phyloP scores from a whole-genome alignment of 1,284 basidiomycete genomes.

The Trichosporon sp. region DNA sequence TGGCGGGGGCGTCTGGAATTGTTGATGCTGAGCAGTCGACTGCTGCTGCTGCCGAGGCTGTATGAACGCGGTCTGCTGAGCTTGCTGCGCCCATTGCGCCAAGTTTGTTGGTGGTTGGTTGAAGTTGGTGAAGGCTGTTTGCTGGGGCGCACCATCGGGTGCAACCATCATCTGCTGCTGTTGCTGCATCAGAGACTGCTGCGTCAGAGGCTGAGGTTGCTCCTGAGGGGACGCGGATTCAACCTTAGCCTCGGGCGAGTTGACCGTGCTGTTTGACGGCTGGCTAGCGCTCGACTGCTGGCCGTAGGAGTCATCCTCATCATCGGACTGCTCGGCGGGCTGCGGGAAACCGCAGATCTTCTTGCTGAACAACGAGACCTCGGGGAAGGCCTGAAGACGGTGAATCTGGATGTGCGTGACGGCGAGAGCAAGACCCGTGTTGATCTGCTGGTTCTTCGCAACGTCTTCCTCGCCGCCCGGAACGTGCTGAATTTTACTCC shows the following conservation, averaged over 20 bases:
- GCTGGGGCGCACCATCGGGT: background rate
- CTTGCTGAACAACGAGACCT: constrained; percentile 55
- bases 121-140: background rate
- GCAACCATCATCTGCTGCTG: constrained; percentile 13
- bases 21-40: background rate
- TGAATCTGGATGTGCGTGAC: constrained; percentile 56
- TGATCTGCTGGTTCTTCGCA: constrained; percentile 53
- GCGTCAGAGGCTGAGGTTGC: background rate
- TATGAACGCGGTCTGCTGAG: constrained; percentile 14
- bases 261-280: constrained; percentile 1
- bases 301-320: constrained; percentile 20
- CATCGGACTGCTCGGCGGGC: constrained; percentile 25
- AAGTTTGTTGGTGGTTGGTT: constrained; percentile 17
- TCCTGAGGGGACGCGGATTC: background rate
- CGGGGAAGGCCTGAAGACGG: constrained; percentile 55
- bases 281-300: background rate
- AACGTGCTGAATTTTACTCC: constrained; percentile 49
- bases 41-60: constrained; percentile 12
- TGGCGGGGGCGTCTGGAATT: constrained; percentile 5
- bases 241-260: background rate
- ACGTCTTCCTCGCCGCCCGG: constrained; percentile 57
- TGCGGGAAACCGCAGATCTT: constrained; percentile 56
- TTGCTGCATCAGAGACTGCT: constrained; percentile 9
- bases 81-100: constrained; percentile 14
- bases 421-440: constrained; percentile 50